Evolutionary conservation across 163 green algal species (phyloP), one percentile per base, ranked within the genome.

Genomic region (Chloromonas sp.): DNA sequence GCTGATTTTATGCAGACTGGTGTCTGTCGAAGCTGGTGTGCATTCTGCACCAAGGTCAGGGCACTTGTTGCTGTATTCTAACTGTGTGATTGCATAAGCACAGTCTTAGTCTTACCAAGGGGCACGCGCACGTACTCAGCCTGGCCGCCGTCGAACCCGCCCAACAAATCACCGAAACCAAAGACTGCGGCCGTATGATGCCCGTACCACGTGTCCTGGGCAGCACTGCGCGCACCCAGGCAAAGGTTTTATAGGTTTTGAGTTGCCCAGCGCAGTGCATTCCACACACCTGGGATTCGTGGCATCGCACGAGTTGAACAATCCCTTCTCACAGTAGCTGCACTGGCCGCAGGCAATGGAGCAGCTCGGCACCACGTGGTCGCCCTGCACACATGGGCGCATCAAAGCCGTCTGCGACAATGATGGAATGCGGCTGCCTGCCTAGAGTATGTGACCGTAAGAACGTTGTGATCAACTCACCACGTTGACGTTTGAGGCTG

Each of bases 101-200:
- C 36, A 36, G 36, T 36, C 36, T 36, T 36, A 36, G 36, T 36
- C 87, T 79, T 87, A 93, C 89, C 93, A 82, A 94, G 91, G 0
- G 92, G 92, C 60, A 96, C 93, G 1, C 93, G 88, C 60, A 89
- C 89, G 71, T 91, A 95, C 82, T 96, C 93, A 0, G 93, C 93
- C 90, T 96, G 93, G 1, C 93, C 93, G 5, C 93, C 93, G 14
- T 90, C 88, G 71, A 87, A 95, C 60, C 92, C 91, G 36, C 93
- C 79, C 11, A 87, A 92, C 15, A 93, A 70, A 84, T 92, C 87
- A 0, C 82, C 84, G 87, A 95, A 95, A 57, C 92, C 92, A 83
- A 92, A 93, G 60, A 95, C 79, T 60, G 92, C 90, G 0, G 62
- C 81, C 2, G 85, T 87, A 57, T 82, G 77, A 57, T 92, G 86